These are phyloP conservation scores for Ophiostoma pallidulum DNA, from an alignment of 2,329 filamentous ascomycete species.

Conservation along the genomic window DNA sequence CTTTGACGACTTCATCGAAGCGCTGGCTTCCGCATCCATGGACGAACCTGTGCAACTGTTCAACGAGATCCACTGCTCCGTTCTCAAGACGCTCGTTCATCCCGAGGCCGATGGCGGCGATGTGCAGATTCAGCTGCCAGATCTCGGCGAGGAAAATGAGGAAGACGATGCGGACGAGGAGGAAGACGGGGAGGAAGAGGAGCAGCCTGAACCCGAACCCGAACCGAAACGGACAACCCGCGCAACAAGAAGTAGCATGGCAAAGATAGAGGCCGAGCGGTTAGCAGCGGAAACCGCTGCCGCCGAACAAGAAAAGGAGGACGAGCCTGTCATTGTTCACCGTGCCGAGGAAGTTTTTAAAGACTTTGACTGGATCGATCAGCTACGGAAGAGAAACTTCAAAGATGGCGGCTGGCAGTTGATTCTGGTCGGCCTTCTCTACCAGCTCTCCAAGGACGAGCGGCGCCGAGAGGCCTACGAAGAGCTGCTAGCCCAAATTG, in stretches of 20 bases:
- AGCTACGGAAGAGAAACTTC: conserved; percentile 75
- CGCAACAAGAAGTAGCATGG: conserved; percentile 76
- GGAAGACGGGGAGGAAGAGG: conserved; percentile 41
- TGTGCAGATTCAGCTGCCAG: conserved; percentile 67
- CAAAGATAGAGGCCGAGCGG: conserved; percentile 67
- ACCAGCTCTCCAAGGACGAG: conserved; percentile 73
- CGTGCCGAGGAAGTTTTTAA: conserved; percentile 67
- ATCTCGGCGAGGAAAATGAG: conserved; percentile 61
- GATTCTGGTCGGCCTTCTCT: conserved; percentile 75
- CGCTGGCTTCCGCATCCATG: conserved; percentile 67
- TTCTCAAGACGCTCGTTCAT: conserved; percentile 78
- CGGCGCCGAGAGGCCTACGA: conserved; percentile 64
- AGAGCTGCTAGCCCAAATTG: conserved; percentile 68
- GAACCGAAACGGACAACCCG: conserved; percentile 58
- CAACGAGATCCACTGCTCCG: conserved; percentile 82
- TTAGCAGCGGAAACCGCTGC: conserved; percentile 51
- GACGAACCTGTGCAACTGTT: conserved; percentile 74
- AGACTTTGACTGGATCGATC: conserved; percentile 75
- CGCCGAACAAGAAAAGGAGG: conserved; percentile 41
- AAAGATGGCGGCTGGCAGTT: conserved; percentile 82
- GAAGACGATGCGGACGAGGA: conserved; percentile 54
- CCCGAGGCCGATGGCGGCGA: conserved; percentile 67
- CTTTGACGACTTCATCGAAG: conserved; percentile 90
- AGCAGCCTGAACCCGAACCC: conserved; percentile 54
- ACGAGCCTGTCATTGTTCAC: conserved; percentile 45